Percentiles rank a stretch among this genome's conserved stretches.
phyloP scores from a whole-genome alignment of 352 stramenopile species.

The Phytophthora nicotianae region DNA sequence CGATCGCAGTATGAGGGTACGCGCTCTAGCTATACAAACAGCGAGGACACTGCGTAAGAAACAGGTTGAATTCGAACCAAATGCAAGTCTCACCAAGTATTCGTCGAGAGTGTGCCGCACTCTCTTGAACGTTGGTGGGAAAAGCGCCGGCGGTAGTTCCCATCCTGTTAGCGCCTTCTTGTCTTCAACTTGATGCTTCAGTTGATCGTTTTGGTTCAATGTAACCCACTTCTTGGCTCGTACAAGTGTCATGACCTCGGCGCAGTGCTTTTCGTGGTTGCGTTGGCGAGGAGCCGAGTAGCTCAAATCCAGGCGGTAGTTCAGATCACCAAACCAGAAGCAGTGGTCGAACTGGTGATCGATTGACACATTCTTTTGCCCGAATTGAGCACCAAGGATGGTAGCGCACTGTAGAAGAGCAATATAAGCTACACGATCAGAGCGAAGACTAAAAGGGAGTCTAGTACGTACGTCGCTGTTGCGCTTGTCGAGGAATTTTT shows the following conservation, averaged over 20 bases:
- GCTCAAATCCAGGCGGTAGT: slow-evolving; percentile 84
- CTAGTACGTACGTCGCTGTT: slow-evolving; percentile 69
- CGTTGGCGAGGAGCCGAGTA: slow-evolving; percentile 52
- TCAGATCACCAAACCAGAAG: slow-evolving; percentile 89
- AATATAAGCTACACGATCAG: slow-evolving; percentile 1
- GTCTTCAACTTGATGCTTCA: slow-evolving; percentile 63
- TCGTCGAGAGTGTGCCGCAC: slow-evolving; percentile 51
- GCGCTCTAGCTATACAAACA: slow-evolving; percentile 54
- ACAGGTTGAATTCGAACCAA: not conserved
- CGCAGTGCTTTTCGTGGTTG: slow-evolving; percentile 71
- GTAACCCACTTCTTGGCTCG: slow-evolving; percentile 62
- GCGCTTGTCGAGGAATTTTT: slow-evolving; percentile 87
- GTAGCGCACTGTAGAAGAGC: slow-evolving; percentile 55
- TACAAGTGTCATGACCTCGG: slow-evolving; percentile 64
- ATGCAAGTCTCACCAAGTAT: slow-evolving; percentile 29
- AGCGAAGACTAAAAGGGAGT: not conserved
- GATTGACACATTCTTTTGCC: slow-evolving; percentile 68
- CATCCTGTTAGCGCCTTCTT: slow-evolving; percentile 68
- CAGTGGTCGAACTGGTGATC: slow-evolving; percentile 87
- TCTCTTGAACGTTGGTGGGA: slow-evolving; percentile 88
- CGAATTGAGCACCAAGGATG: slow-evolving; percentile 73
- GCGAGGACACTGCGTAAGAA: not conserved
- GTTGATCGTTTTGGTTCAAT: slow-evolving; percentile 82
- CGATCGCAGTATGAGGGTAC: slow-evolving; percentile 88
- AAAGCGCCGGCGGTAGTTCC: slow-evolving; percentile 63